Evolutionary conservation across 176 grass and related monocot species (phyloP).

Genomic region (Guadua angustifolia): DNA sequence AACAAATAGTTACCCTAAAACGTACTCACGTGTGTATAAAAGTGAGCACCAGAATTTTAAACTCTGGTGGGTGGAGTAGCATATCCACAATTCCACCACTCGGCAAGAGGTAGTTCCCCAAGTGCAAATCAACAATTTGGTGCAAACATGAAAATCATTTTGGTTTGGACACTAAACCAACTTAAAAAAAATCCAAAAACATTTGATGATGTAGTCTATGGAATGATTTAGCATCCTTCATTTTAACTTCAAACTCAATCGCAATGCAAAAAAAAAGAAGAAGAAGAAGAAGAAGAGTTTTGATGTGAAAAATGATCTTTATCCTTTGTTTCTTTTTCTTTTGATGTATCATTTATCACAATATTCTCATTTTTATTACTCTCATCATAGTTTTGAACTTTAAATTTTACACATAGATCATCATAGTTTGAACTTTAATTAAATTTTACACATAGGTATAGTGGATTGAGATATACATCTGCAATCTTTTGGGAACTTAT

Average conservation of each 20-base stretch:
- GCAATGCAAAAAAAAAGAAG: background rate
- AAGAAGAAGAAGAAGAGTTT: background rate
- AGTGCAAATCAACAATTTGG: too few relatives aligned
- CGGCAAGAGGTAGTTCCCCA: too few relatives aligned
- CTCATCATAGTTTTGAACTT: background rate
- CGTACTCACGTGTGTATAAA: too few relatives aligned
- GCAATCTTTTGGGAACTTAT: background rate
- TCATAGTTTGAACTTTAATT: background rate
- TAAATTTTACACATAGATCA: background rate
- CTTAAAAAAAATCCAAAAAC: background rate
- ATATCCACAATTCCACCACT: too few relatives aligned
- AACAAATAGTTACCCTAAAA: too few relatives aligned
- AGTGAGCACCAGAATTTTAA: too few relatives aligned
- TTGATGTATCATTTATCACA: background rate
- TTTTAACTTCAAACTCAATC: background rate
- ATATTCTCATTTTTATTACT: background rate
- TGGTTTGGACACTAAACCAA: background rate
- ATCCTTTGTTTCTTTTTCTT: background rate
- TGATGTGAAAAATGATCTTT: background rate
- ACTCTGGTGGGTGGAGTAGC: too few relatives aligned
- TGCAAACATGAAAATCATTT: too few relatives aligned
- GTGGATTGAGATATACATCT: background rate
- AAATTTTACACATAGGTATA: background rate
- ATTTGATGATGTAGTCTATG: background rate
- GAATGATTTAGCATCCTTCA: background rate